Evolutionary conservation across 441 rosid species (phyloP).

Genomic region (Hura crepitans): DNA sequence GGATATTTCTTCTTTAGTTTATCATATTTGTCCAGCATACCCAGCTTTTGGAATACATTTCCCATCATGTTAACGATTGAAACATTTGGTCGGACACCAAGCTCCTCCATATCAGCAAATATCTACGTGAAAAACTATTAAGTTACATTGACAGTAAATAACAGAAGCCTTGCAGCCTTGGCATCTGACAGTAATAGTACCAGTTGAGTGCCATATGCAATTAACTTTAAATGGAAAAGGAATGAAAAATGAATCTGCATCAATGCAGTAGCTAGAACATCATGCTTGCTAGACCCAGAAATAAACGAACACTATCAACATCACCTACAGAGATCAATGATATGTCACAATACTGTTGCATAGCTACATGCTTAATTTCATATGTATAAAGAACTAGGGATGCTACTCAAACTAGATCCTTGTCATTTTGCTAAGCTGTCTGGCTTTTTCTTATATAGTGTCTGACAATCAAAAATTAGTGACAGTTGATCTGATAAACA

Average conservation of each 20-base stretch:
- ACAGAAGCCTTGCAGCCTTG: not conserved
- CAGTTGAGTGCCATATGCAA: conserved; percentile 14
- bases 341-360: not conserved
- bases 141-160: conserved; percentile 12
- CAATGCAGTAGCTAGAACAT: not conserved
- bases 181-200: not conserved
- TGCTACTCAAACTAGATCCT: not conserved
- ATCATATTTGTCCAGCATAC: conserved; percentile 65
- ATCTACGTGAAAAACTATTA: conserved; percentile 35
- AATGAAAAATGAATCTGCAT: conserved; percentile 1
- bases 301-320: not conserved
- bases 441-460: not conserved
- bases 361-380: no score
- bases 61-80: conserved; percentile 73
- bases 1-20: conserved; percentile 74
- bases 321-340: not conserved
- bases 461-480: not conserved
- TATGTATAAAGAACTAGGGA: not conserved
- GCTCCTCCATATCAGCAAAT: conserved; percentile 99
- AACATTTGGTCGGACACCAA: conserved; percentile 59
- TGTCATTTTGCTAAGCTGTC: not conserved
- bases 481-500: not conserved
- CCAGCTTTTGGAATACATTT: conserved; percentile 56
- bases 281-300: not conserved
- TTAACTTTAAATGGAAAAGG: conserved; percentile 2